These are phyloP conservation scores for Pleurotus cornucopiae DNA, from an alignment of 768 basidiomycete genomes.

Conservation along the genomic window DNA sequence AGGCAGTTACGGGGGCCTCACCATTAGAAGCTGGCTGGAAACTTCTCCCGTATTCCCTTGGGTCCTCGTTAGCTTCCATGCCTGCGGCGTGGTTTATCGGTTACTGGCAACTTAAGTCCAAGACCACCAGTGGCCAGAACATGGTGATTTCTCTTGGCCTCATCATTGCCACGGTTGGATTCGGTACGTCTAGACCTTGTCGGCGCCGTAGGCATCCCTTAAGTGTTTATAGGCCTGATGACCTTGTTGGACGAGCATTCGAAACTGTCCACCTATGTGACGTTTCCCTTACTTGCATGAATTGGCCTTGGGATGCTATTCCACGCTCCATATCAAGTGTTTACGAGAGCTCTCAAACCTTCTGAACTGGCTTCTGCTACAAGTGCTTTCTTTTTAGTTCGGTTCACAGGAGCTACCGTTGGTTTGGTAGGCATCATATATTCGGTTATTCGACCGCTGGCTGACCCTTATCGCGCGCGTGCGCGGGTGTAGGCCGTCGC, in stretches of 20 bases:
- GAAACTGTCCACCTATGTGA: conserved; percentile 35
- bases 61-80: conserved; percentile 80
- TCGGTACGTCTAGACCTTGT: conserved; percentile 44
- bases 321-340: conserved; percentile 82
- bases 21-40: conserved; percentile 70
- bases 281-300: conserved; percentile 71
- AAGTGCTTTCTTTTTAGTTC: conserved; percentile 82
- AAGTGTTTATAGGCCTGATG: conserved; percentile 53
- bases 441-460: conserved; percentile 10
- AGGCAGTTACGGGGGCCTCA: conserved; percentile 71
- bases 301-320: conserved; percentile 81
- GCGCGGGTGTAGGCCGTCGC: conserved; percentile 56
- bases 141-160: conserved; percentile 61
- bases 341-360: conserved; percentile 60
- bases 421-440: conserved; percentile 55
- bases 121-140: conserved; percentile 63
- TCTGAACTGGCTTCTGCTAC: conserved; percentile 74
- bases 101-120: conserved; percentile 53
- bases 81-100: conserved; percentile 83
- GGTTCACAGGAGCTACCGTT: conserved; percentile 82
- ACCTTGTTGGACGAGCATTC: conserved; percentile 56
- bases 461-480: conserved; percentile 10
- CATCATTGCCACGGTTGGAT: conserved; percentile 62
- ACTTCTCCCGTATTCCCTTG: conserved; percentile 81
- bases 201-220: conserved; percentile 13